Percentiles rank a stretch among this genome's conserved stretches.
phyloP scores from a whole-genome alignment of 1,284 basidiomycete genomes.

The Rhodofomes roseus region DNA sequence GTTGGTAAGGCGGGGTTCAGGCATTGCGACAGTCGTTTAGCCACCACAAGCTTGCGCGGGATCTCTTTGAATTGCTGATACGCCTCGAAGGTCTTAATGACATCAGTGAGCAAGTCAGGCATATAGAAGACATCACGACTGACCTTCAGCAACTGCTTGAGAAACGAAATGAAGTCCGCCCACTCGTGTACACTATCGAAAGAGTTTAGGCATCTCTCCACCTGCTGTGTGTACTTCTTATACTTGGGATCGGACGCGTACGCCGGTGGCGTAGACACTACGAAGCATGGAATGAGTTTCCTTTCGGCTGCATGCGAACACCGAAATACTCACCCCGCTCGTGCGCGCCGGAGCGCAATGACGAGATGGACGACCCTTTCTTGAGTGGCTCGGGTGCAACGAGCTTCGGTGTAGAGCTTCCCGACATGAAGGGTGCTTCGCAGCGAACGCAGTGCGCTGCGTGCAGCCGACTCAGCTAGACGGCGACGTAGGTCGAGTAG shows the following conservation, averaged over 20 bases:
- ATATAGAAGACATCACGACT: constrained; percentile 15
- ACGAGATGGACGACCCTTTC: constrained; percentile 15
- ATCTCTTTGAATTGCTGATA: constrained; percentile 93
- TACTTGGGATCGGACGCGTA: constrained; percentile 87
- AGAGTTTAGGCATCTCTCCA: constrained; percentile 89
- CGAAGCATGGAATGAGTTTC: background rate
- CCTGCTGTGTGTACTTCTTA: constrained; percentile 89
- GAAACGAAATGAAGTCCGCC: constrained; percentile 98
- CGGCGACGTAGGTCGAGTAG: background rate
- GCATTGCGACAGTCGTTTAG: constrained; percentile 95
- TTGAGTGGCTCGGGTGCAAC: constrained; percentile 11
- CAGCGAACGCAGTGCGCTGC: background rate
- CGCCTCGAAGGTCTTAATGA: constrained; percentile 79
- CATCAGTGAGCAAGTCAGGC: background rate
- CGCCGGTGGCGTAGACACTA: constrained; percentile 31
- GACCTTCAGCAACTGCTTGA: constrained; percentile 93
- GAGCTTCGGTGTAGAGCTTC: constrained; percentile 15
- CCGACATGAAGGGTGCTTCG: constrained; percentile 13
- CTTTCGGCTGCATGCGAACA: background rate
- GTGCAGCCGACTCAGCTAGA: constrained; percentile 1
- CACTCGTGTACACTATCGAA: constrained; percentile 98
- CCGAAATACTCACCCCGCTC: constrained; percentile 17
- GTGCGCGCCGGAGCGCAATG: constrained; percentile 12
- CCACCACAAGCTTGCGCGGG: constrained; percentile 90
- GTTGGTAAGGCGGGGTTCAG: constrained; percentile 95